phyloP scores from a whole-genome alignment of 2,329 filamentous ascomycete genomes.

The Neurospora sp. region DNA sequence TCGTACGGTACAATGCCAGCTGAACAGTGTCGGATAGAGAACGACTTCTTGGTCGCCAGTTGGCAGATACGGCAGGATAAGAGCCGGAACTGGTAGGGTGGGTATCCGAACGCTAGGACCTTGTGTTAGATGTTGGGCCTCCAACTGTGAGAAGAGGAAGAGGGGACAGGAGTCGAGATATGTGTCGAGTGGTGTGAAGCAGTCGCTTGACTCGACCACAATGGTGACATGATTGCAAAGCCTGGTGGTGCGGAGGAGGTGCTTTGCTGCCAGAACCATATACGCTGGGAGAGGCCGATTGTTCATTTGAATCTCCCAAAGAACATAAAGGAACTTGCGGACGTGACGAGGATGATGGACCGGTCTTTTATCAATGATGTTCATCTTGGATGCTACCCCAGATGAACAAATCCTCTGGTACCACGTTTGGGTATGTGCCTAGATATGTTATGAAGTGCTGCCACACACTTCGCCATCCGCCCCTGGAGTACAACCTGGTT shows the following conservation, averaged over 20 bases:
- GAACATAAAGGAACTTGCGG: not conserved
- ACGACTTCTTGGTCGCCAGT: constrained; percentile 11
- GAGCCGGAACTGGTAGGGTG: constrained; percentile 24
- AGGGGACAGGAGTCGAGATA: constrained; percentile 2
- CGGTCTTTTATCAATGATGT: not conserved
- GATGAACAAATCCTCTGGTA: not conserved
- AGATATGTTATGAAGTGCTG: not conserved
- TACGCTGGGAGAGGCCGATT: not conserved
- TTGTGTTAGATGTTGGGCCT: constrained; percentile 29
- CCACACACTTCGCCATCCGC: not conserved
- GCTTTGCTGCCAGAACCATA: not conserved
- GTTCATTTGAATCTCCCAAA: not conserved
- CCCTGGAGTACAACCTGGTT: not conserved
- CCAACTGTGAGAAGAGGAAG: constrained; percentile 31
- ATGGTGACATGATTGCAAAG: not conserved
- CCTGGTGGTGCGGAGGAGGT: not conserved
- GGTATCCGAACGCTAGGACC: constrained; percentile 19
- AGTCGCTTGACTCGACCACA: not conserved
- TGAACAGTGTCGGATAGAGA: constrained; percentile 29
- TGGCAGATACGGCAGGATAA: constrained; percentile 21
- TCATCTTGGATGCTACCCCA: not conserved
- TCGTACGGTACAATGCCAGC: constrained; percentile 25
- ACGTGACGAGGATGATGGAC: not conserved
- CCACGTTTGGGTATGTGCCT: not conserved
- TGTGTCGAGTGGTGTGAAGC: not conserved